Base-by-base conservation (phyloP, 164 flowering plant genomes). In the Taxillus chinensis region DNA sequence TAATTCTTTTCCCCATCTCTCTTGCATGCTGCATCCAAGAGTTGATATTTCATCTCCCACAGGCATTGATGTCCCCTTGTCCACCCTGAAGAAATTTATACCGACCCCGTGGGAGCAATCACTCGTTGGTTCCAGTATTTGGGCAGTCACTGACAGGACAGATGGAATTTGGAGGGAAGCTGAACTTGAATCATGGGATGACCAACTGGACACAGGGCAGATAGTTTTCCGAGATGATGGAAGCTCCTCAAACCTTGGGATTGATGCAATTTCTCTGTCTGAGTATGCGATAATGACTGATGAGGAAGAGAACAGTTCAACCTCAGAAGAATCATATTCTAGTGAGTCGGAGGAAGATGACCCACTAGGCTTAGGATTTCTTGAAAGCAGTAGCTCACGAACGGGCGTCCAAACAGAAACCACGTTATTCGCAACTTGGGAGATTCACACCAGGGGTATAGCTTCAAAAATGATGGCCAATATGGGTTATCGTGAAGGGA, bases 381-480 rank as follows among this genome's bases (percentile, higher is more conserved):
- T 80, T 8, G 86, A 86, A 70, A 78, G 81, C 65, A 68, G 80
- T 14, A 45, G 67, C 60, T 62, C 59, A 42, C 87, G 76, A 62
- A 77, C 74, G 41, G 99, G 99, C 5, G 73, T 93, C 60, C 97
- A 89, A 73, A 86, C 85, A 45, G 97, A 89, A 51, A 92, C 96
- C 15, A 72, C 79, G 12, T 70, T 87, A 62, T 93, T 93, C 78
- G 95, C 99, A 0, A 83, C 71, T 61, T 93, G 99, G 99, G 99
- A 93, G 73, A 81, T 86, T 77, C 99, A 93, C 79, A 93, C 99
- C 3, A 69, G 99, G 0, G 99, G 99, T 41, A 80, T 93, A 65
- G 99, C 99, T 73, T 93, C 99, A 39, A 89, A 87, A 77, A 93
- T 93, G 99, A 93, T 93, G 99, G 96, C 97, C 38, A 90, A 74